Evolutionary conservation across 345 rosid genomes (phyloP), one percentile per base, ranked within the genome.

Genomic region (Dovyalis caffra): DNA sequence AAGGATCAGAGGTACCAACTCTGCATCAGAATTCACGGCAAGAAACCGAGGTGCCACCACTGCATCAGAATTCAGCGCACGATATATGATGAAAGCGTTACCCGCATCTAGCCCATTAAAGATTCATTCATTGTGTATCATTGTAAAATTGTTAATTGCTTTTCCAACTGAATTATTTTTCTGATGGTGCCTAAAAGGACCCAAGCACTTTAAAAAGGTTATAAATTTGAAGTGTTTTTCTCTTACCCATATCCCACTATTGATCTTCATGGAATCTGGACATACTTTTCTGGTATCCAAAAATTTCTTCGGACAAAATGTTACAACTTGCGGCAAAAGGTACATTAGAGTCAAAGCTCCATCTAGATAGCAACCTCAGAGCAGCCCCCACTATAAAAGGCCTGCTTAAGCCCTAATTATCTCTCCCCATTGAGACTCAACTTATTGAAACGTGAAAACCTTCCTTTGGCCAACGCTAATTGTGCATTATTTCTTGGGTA

Each of bases 61-160:
- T 9, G 68, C 66, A 31, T 47, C 66, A 57, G 75, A 66, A 65
- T 71, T 77, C 5, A 21, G 33, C 18, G 68, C 57, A 40, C 40
- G 80, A 77, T 38, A 38, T n/a, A 56, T 28, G 75, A 70, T 21
- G n/a, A 68, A 71, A 56, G 66, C 80, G 32, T 15, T 29, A 15
- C 57, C 9, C 15, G 35, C 62, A 64, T 33, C 11, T 16, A 37
- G 71, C 10, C 23, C 15, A 64, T 37, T 26, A 12, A 16, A 57
- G 33, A 34, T 31, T 72, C 63, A 45, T 77, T 34, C 78, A 64
- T 64, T 67, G 76, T 73, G 70, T 25, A 72, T 34, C 61, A 33
- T 49, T 72, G 80, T 77, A 72, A 66, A 77, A 72, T 75, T 72
- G 61, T 70, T 53, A 70, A 35, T 76, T 61, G 57, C 74, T 53